Percentiles rank a stretch among this genome's conserved stretches.
These are phyloP conservation scores for Xylaria intraflava DNA, from an alignment of 495 filamentous ascomycete genomes.

Conservation along the genomic window DNA sequence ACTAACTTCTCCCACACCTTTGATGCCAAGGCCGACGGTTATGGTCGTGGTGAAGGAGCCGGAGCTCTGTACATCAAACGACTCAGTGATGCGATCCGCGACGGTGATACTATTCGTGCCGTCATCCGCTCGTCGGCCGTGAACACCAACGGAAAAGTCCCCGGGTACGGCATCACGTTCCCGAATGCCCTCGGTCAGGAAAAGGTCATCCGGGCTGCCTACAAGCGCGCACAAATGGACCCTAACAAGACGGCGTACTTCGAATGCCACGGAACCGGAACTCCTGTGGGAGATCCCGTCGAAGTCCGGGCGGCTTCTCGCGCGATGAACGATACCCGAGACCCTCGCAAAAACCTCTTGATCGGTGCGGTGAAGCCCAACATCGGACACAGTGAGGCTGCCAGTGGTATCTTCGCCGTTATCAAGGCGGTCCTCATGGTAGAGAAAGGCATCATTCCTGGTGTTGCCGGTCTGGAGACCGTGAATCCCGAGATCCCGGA, in stretches of 20 bases:
- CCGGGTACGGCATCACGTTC: conserved; percentile 47
- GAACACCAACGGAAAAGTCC: conserved; percentile 52
- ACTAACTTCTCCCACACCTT: conserved; percentile 38
- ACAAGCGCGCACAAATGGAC: conserved; percentile 33
- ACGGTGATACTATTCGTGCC: conserved; percentile 51
- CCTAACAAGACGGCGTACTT: conserved; percentile 27
- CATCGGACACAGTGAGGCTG: neutral
- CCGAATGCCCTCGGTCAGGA: conserved; percentile 51
- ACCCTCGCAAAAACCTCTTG: conserved; percentile 26
- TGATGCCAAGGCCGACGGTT: conserved; percentile 54
- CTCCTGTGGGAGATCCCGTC: conserved; percentile 43
- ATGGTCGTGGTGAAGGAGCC: conserved; percentile 53
- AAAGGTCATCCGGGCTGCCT: conserved; percentile 44
- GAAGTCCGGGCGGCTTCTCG: conserved; percentile 36
- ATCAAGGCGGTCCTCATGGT: neutral
- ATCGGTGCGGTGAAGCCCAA: conserved; percentile 37
- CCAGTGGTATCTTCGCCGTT: no score
- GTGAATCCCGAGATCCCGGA: no score
- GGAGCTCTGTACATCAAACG: conserved; percentile 51
- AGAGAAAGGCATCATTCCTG: neutral
- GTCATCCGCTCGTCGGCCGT: conserved; percentile 51
- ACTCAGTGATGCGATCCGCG: conserved; percentile 45
- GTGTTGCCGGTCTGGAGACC: no score
- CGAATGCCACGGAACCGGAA: conserved; percentile 40
- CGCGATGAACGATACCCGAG: conserved; percentile 28